Evolutionary conservation across 768 basidiomycete genomes (phyloP).

Genomic region (Lactarius deliciosus): DNA sequence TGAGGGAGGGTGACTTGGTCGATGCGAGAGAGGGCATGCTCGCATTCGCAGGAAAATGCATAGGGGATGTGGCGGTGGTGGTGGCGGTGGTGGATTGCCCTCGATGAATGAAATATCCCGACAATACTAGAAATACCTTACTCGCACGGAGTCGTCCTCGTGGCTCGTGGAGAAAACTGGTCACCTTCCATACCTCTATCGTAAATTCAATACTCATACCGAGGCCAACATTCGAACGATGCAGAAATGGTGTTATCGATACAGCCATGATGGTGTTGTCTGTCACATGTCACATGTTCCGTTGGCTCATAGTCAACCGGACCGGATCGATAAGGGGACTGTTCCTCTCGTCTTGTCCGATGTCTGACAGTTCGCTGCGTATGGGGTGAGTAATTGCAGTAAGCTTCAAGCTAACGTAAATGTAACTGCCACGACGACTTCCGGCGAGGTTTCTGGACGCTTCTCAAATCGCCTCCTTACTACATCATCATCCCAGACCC

Average conservation of each 20-base stretch:
- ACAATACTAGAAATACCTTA: slow-evolving; percentile 10
- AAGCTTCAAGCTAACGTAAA: too few relatives aligned
- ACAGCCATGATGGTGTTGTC: too few relatives aligned
- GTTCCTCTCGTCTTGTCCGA: slow-evolving; percentile 5
- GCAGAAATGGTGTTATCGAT: neutral
- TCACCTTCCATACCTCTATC: neutral
- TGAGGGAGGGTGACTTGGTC: slow-evolving; percentile 3
- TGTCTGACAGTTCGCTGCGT: neutral
- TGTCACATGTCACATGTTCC: too few relatives aligned
- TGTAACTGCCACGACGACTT: too few relatives aligned
- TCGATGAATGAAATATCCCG: slow-evolving; percentile 2
- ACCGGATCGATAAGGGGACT: slow-evolving; percentile 2
- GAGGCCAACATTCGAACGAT: neutral
- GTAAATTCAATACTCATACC: neutral
- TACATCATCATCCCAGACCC: too few relatives aligned
- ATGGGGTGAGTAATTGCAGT: neutral
- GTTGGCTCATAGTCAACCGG: neutral
- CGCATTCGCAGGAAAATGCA: neutral
- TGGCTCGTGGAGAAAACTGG: neutral
- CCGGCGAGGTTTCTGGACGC: too few relatives aligned
- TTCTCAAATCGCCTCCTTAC: neutral
- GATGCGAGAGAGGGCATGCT: slow-evolving; percentile 5
- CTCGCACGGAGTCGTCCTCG: neutral
- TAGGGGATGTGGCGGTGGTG: slow-evolving; percentile 1
- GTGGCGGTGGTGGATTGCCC: too few relatives aligned